Evolutionary conservation across 495 filamentous ascomycete genomes (phyloP).

Genomic region (Neurospora hispaniola): DNA sequence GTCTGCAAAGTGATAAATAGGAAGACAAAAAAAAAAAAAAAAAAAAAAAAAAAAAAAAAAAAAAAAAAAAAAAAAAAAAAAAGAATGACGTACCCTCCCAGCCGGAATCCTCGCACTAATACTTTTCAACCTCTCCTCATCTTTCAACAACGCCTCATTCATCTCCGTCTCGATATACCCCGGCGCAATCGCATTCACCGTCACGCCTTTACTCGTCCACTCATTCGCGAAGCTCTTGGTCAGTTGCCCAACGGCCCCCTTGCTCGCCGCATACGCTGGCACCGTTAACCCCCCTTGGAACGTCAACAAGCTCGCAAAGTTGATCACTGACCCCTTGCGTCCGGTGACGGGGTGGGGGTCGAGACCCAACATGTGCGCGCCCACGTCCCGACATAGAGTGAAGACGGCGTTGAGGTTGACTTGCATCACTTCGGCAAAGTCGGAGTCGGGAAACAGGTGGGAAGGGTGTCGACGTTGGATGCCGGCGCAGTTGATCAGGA

Average conservation of each 20-base stretch:
- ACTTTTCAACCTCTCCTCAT: constrained; percentile 53
- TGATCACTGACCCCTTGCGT: constrained; percentile 69
- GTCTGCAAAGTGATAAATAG: neutral
- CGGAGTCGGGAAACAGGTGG: constrained; percentile 65
- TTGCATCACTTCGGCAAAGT: constrained; percentile 80
- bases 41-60: too few relatives aligned
- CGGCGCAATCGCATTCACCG: constrained; percentile 70
- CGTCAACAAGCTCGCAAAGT: constrained; percentile 71
- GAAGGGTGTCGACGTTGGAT: constrained; percentile 74
- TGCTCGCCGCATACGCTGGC: constrained; percentile 82
- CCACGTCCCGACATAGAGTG: constrained; percentile 71
- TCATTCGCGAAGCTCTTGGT: constrained; percentile 85
- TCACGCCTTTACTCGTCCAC: constrained; percentile 61
- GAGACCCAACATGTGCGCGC: constrained; percentile 67
- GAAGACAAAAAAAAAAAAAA: too few relatives aligned
- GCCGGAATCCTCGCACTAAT: constrained; percentile 79
- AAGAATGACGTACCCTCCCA: constrained; percentile 39
- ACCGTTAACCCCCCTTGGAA: constrained; percentile 91
- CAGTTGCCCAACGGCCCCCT: constrained; percentile 76
- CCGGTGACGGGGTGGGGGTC: constrained; percentile 40
- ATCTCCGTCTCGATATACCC: constrained; percentile 86
- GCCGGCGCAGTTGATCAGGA: constrained; percentile 78
- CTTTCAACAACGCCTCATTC: constrained; percentile 73
- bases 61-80: too few relatives aligned
- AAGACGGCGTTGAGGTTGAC: constrained; percentile 80